These are phyloP conservation scores for Oxyria digyna DNA, from an alignment of 148 eudicot species.

Conservation along the genomic window DNA sequence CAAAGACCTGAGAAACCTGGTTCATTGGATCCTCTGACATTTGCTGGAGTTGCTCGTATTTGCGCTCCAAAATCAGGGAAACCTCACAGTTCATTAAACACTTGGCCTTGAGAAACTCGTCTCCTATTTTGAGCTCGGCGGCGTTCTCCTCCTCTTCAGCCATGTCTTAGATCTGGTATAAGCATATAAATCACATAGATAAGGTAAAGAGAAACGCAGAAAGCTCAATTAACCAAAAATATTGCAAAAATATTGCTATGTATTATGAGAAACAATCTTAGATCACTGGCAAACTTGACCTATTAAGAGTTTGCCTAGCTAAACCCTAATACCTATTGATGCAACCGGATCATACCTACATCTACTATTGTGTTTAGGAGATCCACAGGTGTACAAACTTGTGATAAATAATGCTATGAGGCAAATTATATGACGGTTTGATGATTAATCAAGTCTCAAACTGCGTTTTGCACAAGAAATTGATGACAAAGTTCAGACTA, in stretches of 20 bases:
- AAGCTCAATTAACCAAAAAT: background rate
- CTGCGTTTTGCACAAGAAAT: background rate
- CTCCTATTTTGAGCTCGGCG: constrained; percentile 8
- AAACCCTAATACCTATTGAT: background rate
- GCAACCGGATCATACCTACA: background rate
- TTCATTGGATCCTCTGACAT: constrained; percentile 71
- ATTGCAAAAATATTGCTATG: background rate
- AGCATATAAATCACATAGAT: too few relatives aligned
- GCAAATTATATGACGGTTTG: background rate
- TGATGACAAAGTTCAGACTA: background rate
- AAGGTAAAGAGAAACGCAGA: too few relatives aligned
- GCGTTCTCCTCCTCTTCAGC: constrained; percentile 9
- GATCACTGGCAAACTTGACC: background rate
- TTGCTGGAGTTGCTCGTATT: constrained; percentile 75
- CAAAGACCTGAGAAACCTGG: constrained; percentile 86
- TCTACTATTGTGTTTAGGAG: background rate
- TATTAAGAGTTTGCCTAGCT: background rate
- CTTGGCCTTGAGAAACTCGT: constrained; percentile 86
- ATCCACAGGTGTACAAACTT: background rate
- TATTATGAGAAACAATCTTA: background rate
- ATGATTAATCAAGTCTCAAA: background rate
- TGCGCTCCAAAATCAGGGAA: constrained; percentile 65
- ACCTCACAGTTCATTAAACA: constrained; percentile 95
- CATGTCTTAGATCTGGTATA: background rate
- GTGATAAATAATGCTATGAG: background rate